These are phyloP conservation scores for Ophiostoma sp. DNA, from an alignment of 2,329 filamentous ascomycete genomes.

Conservation along the genomic window DNA sequence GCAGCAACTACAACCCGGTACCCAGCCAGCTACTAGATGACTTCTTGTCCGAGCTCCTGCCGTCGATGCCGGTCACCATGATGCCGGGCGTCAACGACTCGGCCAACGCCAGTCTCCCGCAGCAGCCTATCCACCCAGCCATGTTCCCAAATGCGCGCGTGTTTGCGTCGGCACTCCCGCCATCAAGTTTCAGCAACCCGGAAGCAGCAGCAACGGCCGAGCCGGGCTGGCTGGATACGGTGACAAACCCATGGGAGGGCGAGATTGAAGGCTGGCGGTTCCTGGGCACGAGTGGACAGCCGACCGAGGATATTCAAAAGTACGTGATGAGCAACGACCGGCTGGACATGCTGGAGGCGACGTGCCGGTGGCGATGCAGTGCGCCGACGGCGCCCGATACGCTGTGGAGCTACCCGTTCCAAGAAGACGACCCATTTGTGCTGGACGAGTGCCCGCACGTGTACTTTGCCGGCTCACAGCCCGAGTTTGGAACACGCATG, in stretches of 20 bases:
- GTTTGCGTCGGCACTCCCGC: slow-evolving; percentile 48
- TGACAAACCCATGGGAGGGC: slow-evolving; percentile 90
- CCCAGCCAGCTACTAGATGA: slow-evolving; percentile 79
- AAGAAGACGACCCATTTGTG: slow-evolving; percentile 87
- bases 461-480: slow-evolving; percentile 84
- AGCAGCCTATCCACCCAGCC: slow-evolving; percentile 87
- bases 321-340: slow-evolving; percentile 76
- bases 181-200: slow-evolving; percentile 33
- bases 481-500: slow-evolving; percentile 65
- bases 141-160: slow-evolving; percentile 75
- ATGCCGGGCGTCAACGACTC: slow-evolving; percentile 81
- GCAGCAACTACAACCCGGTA: slow-evolving; percentile 76
- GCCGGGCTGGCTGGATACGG: slow-evolving; percentile 67
- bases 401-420: slow-evolving; percentile 93
- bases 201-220: background rate
- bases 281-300: slow-evolving; percentile 83
- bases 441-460: slow-evolving; percentile 80
- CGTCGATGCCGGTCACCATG: slow-evolving; percentile 80
- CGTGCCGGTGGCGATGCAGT: slow-evolving; percentile 84
- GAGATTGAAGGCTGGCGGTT: slow-evolving; percentile 87
- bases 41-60: slow-evolving; percentile 75
- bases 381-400: slow-evolving; percentile 96
- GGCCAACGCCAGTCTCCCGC: slow-evolving; percentile 81
- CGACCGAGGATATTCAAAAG: slow-evolving; percentile 87
- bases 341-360: slow-evolving; percentile 86